A percentile compares a stretch with the other conserved stretches of the same genome.
Evolutionary conservation across 2,329 filamentous ascomycete species (phyloP).

Genomic region (Chrysoporthe puriensis): DNA sequence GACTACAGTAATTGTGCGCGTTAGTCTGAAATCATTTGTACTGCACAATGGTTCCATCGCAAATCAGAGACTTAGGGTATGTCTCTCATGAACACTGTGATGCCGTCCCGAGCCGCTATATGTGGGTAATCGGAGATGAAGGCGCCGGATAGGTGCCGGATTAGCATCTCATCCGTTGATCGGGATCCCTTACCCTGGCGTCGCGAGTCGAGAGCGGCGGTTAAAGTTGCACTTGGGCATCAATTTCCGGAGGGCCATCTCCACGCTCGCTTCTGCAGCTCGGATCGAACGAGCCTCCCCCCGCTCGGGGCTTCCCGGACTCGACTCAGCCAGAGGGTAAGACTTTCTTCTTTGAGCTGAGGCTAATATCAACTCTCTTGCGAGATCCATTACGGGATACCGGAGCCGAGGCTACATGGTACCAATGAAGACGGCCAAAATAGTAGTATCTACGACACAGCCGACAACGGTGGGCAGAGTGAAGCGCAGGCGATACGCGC

Average conservation of each 20-base stretch:
- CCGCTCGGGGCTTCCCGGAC: not conserved
- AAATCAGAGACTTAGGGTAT: no score
- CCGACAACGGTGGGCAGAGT: not conserved
- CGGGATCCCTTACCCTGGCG: not conserved
- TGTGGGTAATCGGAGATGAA: conserved; percentile 7
- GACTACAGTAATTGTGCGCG: no score
- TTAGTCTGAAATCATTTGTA: no score
- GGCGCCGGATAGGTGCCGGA: conserved; percentile 1
- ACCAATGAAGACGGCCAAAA: not conserved
- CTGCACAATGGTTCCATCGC: no score
- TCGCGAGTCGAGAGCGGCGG: not conserved
- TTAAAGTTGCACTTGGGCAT: not conserved
- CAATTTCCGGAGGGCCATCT: not conserved
- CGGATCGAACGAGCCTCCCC: not conserved
- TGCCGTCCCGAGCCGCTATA: conserved; percentile 4
- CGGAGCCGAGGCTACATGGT: not conserved
- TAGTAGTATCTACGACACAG: not conserved
- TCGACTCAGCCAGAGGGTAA: not conserved
- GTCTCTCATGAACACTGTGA: not conserved
- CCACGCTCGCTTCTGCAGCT: not conserved
- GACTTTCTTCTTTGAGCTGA: not conserved
- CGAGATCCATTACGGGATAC: not conserved
- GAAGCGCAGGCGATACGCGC: not conserved
- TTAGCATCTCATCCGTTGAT: not conserved
- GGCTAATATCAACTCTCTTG: not conserved